Evolutionary conservation across 495 filamentous ascomycete genomes (phyloP).

Genomic region (Podospora comata): DNA sequence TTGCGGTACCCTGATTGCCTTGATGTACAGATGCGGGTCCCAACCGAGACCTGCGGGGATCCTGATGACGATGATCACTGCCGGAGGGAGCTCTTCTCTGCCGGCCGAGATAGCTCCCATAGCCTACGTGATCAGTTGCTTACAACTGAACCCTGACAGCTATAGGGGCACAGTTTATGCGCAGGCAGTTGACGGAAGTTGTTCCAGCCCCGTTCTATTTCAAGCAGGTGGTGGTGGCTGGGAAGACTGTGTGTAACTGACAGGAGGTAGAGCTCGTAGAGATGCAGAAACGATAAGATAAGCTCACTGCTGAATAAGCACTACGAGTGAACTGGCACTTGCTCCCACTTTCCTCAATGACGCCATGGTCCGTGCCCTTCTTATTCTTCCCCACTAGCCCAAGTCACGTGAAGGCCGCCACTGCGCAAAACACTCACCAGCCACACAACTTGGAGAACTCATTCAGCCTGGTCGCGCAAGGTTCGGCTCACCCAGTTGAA

Average conservation of each 20-base stretch:
- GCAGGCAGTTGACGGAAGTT: too few species aligned
- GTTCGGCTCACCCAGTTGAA: constrained; percentile 18
- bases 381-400: neutral
- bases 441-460: constrained; percentile 11
- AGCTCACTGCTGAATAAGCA: neutral
- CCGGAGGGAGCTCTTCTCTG: too few species aligned
- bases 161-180: too few species aligned
- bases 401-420: neutral
- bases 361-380: neutral
- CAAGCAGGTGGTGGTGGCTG: too few species aligned
- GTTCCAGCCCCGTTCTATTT: too few species aligned
- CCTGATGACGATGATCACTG: neutral
- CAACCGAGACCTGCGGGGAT: neutral
- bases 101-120: neutral
- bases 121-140: too few species aligned
- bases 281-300: neutral
- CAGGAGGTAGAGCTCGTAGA: too few species aligned
- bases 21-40: neutral
- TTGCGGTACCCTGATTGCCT: neutral
- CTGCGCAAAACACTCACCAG: constrained; percentile 5
- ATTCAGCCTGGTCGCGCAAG: constrained; percentile 13
- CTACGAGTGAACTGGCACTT: neutral
- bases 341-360: neutral
- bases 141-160: too few species aligned
- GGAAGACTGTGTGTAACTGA: too few species aligned